Evolutionary conservation across 106 monocot genomes (phyloP).

Genomic region (Xerophyta viscosa): DNA sequence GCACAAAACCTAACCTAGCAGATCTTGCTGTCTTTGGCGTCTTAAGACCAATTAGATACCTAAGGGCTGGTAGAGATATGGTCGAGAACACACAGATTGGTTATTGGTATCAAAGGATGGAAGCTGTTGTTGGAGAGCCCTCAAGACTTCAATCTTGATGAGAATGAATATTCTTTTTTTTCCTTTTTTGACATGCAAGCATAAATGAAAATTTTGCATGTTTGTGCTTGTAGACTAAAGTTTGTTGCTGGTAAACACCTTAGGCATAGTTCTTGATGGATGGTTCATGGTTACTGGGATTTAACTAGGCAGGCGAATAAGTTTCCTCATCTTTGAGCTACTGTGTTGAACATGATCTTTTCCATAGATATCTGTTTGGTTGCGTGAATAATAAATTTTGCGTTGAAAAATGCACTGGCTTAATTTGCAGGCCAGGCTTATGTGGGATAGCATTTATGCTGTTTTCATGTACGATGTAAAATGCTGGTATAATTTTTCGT

Average conservation of each 20-base stretch:
- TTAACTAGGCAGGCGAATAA: background rate
- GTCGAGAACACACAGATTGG: conserved; percentile 88
- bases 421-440: too few relatives aligned
- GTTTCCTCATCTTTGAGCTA: too few relatives aligned
- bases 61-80: conserved; percentile 83
- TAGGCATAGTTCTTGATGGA: background rate
- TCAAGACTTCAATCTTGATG: conserved; percentile 24
- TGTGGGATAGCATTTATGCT: too few relatives aligned
- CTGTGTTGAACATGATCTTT: too few relatives aligned
- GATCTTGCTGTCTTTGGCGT: conserved; percentile 95
- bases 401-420: too few relatives aligned
- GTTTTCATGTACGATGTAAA: too few relatives aligned
- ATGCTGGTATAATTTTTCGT: too few relatives aligned
- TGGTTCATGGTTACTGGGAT: background rate
- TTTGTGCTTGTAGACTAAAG: background rate
- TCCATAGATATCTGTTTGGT: too few relatives aligned
- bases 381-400: too few relatives aligned
- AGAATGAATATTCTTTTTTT: background rate
- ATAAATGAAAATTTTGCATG: background rate
- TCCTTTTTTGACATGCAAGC: background rate
- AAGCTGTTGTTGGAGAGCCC: conserved; percentile 63
- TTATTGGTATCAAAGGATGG: conserved; percentile 87
- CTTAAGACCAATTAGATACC: conserved; percentile 74
- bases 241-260: background rate
- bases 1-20: conserved; percentile 78